Percentiles rank a stretch among this genome's conserved stretches.
Conservation (phyloP, 2,329 filamentous ascomycete genomes). For the Xylariaceae sp. region DNA sequence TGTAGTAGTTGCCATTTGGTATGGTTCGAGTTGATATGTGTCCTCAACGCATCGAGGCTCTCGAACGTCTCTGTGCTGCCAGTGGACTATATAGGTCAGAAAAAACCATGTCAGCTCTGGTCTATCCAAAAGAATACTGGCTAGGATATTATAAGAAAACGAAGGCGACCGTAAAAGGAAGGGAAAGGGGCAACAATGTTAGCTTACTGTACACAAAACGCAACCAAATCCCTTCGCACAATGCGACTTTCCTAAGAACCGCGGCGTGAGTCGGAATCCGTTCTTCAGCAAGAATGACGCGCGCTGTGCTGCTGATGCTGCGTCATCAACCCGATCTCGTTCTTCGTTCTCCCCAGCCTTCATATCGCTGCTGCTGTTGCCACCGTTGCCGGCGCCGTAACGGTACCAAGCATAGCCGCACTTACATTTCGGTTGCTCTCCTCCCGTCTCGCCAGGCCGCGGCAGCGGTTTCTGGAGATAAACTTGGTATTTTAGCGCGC, state of each 20-base stretch:
- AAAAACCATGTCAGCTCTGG: background rate
- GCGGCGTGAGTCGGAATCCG: constrained; percentile 36
- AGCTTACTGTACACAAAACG: constrained; percentile 34
- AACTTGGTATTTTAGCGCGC: constrained; percentile 38
- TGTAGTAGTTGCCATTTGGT: constrained; percentile 43
- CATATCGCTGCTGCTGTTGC: too few relatives aligned
- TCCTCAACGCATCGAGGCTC: constrained; percentile 28
- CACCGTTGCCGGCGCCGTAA: too few relatives aligned
- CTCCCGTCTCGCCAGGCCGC: too few relatives aligned
- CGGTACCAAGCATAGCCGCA: constrained; percentile 40
- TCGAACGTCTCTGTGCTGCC: constrained; percentile 34
- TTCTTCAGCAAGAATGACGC: constrained; percentile 32
- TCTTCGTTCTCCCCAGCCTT: too few relatives aligned
- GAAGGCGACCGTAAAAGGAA: background rate
- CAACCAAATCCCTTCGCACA: constrained; percentile 35
- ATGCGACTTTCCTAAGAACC: constrained; percentile 41
- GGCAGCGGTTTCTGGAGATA: constrained; percentile 31
- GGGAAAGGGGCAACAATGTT: background rate
- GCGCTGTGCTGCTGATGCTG: constrained; percentile 12
- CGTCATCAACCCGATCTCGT: too few relatives aligned
- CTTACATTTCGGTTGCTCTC: constrained; percentile 21
- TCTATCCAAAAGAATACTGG: background rate
- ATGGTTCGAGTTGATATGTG: constrained; percentile 36
- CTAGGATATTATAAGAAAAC: background rate
- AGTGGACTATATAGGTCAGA: constrained; percentile 21